A percentile compares a stretch with the other conserved stretches of the same genome.
These are phyloP conservation scores for Neoboletus magnificus DNA, from an alignment of 768 basidiomycete species.

Conservation along the genomic window DNA sequence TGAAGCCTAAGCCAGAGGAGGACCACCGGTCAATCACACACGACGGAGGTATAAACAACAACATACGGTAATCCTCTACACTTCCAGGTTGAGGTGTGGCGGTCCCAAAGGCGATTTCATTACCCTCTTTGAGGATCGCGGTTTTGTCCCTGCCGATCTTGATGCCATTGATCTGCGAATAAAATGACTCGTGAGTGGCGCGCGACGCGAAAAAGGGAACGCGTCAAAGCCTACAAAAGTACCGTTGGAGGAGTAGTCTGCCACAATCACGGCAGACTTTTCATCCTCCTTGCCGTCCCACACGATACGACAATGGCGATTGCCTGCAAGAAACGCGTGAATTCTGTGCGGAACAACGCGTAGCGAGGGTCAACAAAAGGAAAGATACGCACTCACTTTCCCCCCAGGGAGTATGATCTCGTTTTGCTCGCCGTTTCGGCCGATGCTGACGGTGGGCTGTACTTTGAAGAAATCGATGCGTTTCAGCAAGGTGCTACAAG, in stretches of 20 bases:
- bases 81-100: conserved; percentile 42
- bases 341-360: conserved; percentile 12
- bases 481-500: conserved; percentile 48
- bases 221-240: conserved; percentile 35
- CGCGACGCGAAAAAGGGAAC: conserved; percentile 15
- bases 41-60: not conserved
- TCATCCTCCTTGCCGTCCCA: conserved; percentile 36
- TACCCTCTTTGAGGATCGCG: conserved; percentile 55
- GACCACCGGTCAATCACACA: not conserved
- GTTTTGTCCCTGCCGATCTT: conserved; percentile 39
- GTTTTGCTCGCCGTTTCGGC: conserved; percentile 43
- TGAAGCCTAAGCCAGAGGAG: conserved; percentile 48
- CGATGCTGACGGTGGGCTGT: conserved; percentile 48
- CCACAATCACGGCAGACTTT: conserved; percentile 32
- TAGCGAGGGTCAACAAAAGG: not conserved
- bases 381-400: conserved; percentile 62
- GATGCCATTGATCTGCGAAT: conserved; percentile 37
- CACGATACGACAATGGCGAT: conserved; percentile 35
- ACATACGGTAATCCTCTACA: conserved; percentile 75
- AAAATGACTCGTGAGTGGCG: conserved; percentile 6
- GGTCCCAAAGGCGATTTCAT: conserved; percentile 84
- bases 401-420: conserved; percentile 64
- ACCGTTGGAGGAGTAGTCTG: conserved; percentile 41
- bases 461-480: conserved; percentile 64
- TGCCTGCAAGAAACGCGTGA: conserved; percentile 37